Evolutionary conservation across 805 yeast species (phyloP).

Genomic region (Wickerhamiella siamensis): DNA sequence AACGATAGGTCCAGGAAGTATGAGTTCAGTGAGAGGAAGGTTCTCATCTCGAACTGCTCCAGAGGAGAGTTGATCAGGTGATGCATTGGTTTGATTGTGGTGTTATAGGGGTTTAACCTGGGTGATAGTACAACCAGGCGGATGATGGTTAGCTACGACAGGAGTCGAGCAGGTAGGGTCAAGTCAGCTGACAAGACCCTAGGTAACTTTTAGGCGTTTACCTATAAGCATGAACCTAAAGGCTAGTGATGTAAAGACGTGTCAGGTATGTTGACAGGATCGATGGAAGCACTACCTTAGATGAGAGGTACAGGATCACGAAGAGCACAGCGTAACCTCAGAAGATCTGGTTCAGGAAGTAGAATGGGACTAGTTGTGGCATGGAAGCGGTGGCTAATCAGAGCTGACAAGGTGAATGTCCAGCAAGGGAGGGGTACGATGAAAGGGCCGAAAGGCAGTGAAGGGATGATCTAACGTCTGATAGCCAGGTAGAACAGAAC

Average conservation of each 20-base stretch:
- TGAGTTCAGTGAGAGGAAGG: conserved; percentile 1
- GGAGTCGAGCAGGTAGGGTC: no score
- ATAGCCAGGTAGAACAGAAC: conserved; percentile 2
- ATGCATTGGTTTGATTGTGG: background rate
- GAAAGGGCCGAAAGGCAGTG: no score
- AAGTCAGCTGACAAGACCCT: background rate
- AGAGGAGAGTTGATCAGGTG: background rate
- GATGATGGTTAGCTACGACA: no score
- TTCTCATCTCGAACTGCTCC: conserved; percentile 2
- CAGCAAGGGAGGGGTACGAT: no score
- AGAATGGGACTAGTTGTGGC: conserved; percentile 4
- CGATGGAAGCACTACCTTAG: conserved; percentile 1
- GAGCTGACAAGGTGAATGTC: no score
- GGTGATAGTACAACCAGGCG: no score
- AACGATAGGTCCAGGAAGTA: conserved; percentile 1
- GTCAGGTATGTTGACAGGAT: conserved; percentile 1
- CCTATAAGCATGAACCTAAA: background rate
- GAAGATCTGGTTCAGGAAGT: conserved; percentile 1
- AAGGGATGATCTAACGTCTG: no score
- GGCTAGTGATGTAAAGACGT: background rate
- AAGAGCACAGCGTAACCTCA: background rate
- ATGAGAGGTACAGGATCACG: background rate
- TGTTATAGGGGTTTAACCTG: background rate
- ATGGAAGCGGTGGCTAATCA: no score
- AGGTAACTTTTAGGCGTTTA: background rate